A percentile compares a stretch with the other conserved stretches of the same genome.
Evolutionary conservation across 2,329 filamentous ascomycete genomes (phyloP).

Genomic region (Didymella pinodella): DNA sequence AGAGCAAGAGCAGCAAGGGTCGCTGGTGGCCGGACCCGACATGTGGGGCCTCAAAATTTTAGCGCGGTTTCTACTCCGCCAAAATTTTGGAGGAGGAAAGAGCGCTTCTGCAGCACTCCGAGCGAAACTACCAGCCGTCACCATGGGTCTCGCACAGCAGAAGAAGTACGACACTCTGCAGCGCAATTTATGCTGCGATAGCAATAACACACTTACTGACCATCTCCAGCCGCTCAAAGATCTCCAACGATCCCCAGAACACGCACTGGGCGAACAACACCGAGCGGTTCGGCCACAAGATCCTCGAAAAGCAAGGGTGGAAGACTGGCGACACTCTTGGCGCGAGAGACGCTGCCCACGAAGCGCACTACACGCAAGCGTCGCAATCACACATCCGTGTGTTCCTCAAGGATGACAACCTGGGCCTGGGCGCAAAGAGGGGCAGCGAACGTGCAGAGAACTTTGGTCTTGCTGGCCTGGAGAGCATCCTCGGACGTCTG

Average conservation of each 20-base stretch:
- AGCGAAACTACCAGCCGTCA: constrained; percentile 23
- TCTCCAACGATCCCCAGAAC: constrained; percentile 93
- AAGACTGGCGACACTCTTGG: constrained; percentile 84
- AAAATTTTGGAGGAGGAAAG: constrained; percentile 32
- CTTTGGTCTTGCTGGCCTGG: constrained; percentile 86
- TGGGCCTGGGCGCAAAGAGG: constrained; percentile 84
- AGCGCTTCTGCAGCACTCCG: constrained; percentile 16
- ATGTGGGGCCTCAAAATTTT: constrained; percentile 17
- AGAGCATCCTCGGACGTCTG: constrained; percentile 82
- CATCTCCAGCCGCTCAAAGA: constrained; percentile 66
- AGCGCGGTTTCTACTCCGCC: constrained; percentile 29
- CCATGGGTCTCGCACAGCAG: constrained; percentile 73
- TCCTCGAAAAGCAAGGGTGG: constrained; percentile 90
- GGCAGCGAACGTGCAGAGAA: constrained; percentile 73
- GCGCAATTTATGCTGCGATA: not conserved
- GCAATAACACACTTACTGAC: constrained; percentile 21
- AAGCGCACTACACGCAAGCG: constrained; percentile 77
- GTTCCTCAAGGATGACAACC: constrained; percentile 85
- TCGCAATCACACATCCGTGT: constrained; percentile 88
- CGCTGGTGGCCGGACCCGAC: constrained; percentile 2
- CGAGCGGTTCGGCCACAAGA: constrained; percentile 84
- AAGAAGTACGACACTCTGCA: constrained; percentile 65
- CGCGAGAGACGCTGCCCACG: constrained; percentile 76
- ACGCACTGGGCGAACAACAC: constrained; percentile 88
- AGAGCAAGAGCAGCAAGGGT: constrained; percentile 8